Evolutionary conservation across 495 filamentous ascomycete species (phyloP).

Genomic region (Cercophora sp.): DNA sequence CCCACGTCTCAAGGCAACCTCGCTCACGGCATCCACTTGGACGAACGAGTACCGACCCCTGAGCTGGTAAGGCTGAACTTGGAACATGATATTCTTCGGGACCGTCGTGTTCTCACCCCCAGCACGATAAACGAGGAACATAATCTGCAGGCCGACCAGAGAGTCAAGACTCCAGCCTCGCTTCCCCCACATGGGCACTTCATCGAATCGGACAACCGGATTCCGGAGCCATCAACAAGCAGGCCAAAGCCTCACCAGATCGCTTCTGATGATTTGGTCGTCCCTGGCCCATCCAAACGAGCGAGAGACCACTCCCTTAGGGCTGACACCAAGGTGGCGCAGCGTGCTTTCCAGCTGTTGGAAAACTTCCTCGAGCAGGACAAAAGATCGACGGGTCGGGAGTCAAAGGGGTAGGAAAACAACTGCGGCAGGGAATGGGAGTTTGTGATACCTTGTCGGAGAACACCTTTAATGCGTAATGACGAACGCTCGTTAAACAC

Average conservation of each 20-base stretch:
- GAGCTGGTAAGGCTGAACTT: constrained; percentile 10
- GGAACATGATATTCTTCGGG: constrained; percentile 13
- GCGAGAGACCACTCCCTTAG: constrained; percentile 10
- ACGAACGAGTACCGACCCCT: constrained; percentile 16
- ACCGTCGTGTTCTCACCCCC: background rate
- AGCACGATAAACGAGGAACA: constrained; percentile 14
- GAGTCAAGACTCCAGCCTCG: constrained; percentile 8
- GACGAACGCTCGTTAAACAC: background rate
- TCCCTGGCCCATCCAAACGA: background rate
- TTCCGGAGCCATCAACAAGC: background rate
- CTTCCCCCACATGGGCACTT: constrained; percentile 11
- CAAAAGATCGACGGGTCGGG: constrained; percentile 6
- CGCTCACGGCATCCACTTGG: constrained; percentile 13
- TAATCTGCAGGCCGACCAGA: constrained; percentile 13
- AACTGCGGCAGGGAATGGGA: too few species aligned
- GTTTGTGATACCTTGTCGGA: background rate
- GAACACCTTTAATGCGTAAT: background rate
- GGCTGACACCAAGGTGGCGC: constrained; percentile 12
- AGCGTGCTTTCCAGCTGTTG: constrained; percentile 19
- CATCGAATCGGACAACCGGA: constrained; percentile 7
- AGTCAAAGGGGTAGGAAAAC: too few species aligned
- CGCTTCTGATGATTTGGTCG: constrained; percentile 9
- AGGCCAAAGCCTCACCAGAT: constrained; percentile 1
- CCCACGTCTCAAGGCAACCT: background rate
- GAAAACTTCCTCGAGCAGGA: constrained; percentile 21